A percentile compares a stretch with the other conserved stretches of the same genome.
These are phyloP conservation scores for Naematelia aurantialba DNA, from an alignment of 768 basidiomycete species.

Conservation along the genomic window DNA sequence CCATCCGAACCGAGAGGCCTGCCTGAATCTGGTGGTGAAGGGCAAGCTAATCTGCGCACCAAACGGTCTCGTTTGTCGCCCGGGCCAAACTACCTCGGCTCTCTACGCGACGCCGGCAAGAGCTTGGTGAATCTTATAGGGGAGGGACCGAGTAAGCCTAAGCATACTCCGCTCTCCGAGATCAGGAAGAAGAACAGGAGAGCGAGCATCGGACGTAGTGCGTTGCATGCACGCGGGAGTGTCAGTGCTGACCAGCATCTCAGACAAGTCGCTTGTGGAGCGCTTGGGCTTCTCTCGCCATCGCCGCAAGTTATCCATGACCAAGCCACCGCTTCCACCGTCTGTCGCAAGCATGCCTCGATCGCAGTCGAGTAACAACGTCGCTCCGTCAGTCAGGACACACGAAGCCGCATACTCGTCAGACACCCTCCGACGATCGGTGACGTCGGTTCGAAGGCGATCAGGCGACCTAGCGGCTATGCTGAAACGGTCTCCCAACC, in stretches of 20 bases:
- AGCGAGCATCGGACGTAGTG: conserved; percentile 26
- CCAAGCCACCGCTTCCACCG: not conserved
- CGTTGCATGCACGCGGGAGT: conserved; percentile 5
- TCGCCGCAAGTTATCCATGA: not conserved
- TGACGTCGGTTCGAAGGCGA: conserved; percentile 8
- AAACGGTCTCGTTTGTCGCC: conserved; percentile 27
- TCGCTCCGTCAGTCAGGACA: not conserved
- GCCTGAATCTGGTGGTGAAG: conserved; percentile 8
- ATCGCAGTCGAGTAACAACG: not conserved
- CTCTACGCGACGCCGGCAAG: conserved; percentile 29
- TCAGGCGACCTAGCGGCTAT: conserved; percentile 23
- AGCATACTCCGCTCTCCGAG: conserved; percentile 3
- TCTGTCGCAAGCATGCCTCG: not conserved
- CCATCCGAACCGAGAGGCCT: conserved; percentile 36
- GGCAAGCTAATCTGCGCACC: conserved; percentile 12
- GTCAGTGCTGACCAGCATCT: not conserved
- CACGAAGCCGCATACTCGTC: not conserved
- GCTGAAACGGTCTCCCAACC: conserved; percentile 16
- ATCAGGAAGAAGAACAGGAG: conserved; percentile 19
- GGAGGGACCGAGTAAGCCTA: conserved; percentile 17
- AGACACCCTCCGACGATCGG: not conserved
- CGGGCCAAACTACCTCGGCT: conserved; percentile 35
- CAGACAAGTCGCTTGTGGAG: not conserved
- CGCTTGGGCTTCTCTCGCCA: not conserved
- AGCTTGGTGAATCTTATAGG: conserved; percentile 32